These are phyloP conservation scores for sunflower (Helianthus annuus) DNA, from an alignment of 129 eudicot species.

Conservation along the genomic window HanXRQr2.0-SUNRISE NC_035436.2:156509119-156509618, in stretches of 20 bases:
- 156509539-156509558: background rate
- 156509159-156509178: slow-evolving; percentile 12
- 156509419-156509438: slow-evolving; percentile 78
- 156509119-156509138: background rate
- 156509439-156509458: slow-evolving; percentile 99
- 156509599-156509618: background rate
- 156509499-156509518: slow-evolving; percentile 16
- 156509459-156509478: slow-evolving; percentile 87
- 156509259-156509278: slow-evolving; percentile 92
- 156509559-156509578: background rate
- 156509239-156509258: slow-evolving; percentile 93
- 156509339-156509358: slow-evolving; percentile 91
- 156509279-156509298: slow-evolving; percentile 77
- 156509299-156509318: slow-evolving; percentile 92
- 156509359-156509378: slow-evolving; percentile 90
- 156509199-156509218: slow-evolving; percentile 97
- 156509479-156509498: slow-evolving; percentile 98
- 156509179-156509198: slow-evolving; percentile 61
- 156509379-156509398: slow-evolving; percentile 99
- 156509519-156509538: slow-evolving; percentile 4
- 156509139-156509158: background rate
- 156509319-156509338: slow-evolving; percentile 95
- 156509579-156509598: background rate
- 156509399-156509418: slow-evolving; percentile 90
- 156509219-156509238: slow-evolving; percentile 91